A percentile compares a stretch with the other conserved stretches of the same genome.
Conservation (phyloP, 2,329 filamentous ascomycete genomes). For the Fusarium foetens region DNA sequence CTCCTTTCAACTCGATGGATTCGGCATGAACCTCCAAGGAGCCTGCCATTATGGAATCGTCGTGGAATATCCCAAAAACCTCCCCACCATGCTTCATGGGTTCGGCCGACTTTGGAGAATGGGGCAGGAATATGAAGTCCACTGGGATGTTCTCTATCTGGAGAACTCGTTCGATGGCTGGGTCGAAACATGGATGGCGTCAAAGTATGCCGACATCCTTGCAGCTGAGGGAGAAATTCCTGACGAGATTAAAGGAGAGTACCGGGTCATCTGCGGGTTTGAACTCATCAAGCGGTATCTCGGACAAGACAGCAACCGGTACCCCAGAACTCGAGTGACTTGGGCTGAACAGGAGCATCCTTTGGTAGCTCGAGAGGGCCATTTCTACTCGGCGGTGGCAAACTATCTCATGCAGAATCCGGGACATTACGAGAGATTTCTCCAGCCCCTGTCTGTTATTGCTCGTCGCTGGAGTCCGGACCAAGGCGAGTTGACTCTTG, state of each 20-base stretch:
- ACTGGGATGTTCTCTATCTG: not conserved
- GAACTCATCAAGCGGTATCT: not conserved
- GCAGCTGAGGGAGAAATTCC: not conserved
- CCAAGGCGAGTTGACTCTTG: rapidly evolving
- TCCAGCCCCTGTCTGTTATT: rapidly evolving
- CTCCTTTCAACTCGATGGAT: rapidly evolving
- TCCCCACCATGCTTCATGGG: not conserved
- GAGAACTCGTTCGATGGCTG: not conserved
- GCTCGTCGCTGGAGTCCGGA: not conserved
- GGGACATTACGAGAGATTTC: not conserved
- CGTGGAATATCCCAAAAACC: not conserved
- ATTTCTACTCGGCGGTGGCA: not conserved
- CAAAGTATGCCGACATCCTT: not conserved
- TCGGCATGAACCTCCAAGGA: not conserved
- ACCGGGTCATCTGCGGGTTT: not conserved
- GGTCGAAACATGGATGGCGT: not conserved
- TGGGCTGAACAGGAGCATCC: not conserved
- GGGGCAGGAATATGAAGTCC: not conserved
- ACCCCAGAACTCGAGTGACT: not conserved
- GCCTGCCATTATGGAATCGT: not conserved
- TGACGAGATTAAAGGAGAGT: rapidly evolving
- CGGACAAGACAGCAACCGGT: not conserved
- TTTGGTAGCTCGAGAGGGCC: not conserved
- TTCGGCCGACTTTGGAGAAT: not conserved
- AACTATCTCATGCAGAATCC: not conserved